These are phyloP conservation scores for Akebia trifoliata DNA, from an alignment of 164 flowering plant genomes.

Conservation along the genomic window DNA sequence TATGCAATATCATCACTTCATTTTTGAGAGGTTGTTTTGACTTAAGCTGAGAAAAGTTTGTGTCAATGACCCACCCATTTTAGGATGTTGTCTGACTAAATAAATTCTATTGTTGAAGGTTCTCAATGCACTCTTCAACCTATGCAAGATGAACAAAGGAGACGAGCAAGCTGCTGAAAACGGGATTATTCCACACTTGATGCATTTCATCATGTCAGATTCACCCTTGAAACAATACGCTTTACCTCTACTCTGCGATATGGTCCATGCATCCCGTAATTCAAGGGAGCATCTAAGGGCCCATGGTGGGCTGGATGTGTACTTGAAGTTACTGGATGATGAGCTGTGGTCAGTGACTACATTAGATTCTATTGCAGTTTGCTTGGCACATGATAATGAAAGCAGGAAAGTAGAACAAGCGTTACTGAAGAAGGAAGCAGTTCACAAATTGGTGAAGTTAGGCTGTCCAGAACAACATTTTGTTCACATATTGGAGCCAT, in stretches of 20 bases:
- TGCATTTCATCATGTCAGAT: constrained; percentile 77
- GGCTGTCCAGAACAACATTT: constrained; percentile 93
- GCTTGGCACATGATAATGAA: constrained; percentile 93
- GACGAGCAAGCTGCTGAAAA: constrained; percentile 99
- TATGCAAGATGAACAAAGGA: constrained; percentile 96
- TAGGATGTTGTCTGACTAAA: not conserved
- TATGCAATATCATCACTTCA: too few species aligned
- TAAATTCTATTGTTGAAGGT: constrained; percentile 52
- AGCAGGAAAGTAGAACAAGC: constrained; percentile 91
- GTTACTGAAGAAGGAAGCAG: constrained; percentile 84
- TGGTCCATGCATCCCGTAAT: constrained; percentile 98
- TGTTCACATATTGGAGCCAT: constrained; percentile 93
- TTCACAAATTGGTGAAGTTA: constrained; percentile 91
- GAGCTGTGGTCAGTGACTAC: constrained; percentile 92
- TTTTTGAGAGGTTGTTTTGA: too few species aligned
- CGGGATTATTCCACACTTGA: constrained; percentile 96
- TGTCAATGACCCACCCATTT: too few species aligned
- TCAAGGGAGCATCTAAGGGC: constrained; percentile 96
- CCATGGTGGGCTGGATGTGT: constrained; percentile 91
- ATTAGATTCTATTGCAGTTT: constrained; percentile 89
- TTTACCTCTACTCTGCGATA: constrained; percentile 89
- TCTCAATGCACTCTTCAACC: constrained; percentile 85
- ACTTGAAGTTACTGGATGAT: constrained; percentile 93
- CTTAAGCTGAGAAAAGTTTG: too few species aligned
- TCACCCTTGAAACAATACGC: constrained; percentile 88